These are phyloP conservation scores for Ophiocordyceps robertsii DNA, from an alignment of 2,329 filamentous ascomycete species.

Conservation along the genomic window DNA sequence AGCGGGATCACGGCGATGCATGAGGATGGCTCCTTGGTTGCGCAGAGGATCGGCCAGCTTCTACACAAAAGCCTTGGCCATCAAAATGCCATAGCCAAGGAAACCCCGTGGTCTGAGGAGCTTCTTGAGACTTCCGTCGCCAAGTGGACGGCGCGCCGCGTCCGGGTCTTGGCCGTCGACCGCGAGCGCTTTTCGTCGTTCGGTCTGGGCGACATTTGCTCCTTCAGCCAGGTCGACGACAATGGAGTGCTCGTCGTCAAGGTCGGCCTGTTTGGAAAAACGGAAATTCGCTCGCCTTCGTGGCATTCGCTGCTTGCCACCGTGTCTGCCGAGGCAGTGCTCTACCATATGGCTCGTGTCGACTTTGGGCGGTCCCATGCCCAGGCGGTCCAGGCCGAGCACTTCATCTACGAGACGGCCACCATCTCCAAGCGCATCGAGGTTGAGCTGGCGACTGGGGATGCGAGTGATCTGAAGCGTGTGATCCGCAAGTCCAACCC, in stretches of 20 bases:
- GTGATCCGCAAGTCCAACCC: constrained; percentile 15
- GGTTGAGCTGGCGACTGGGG: constrained; percentile 17
- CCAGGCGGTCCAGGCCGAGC: constrained; percentile 18
- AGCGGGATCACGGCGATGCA: constrained; percentile 2
- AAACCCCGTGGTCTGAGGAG: constrained; percentile 5
- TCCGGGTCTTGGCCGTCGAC: constrained; percentile 10
- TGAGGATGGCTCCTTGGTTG: constrained; percentile 5
- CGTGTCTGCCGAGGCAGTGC: constrained; percentile 15
- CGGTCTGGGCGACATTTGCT: constrained; percentile 11
- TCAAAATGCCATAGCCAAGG: constrained; percentile 6
- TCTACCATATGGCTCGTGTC: constrained; percentile 19
- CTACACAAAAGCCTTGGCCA: constrained; percentile 7
- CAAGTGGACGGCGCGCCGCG: constrained; percentile 11
- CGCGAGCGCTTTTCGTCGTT: constrained; percentile 12
- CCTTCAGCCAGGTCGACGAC: constrained; percentile 10
- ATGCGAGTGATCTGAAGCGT: constrained; percentile 9
- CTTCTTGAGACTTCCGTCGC: constrained; percentile 9
- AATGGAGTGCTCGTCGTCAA: constrained; percentile 11
- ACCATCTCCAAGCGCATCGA: constrained; percentile 16
- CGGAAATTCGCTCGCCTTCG: constrained; percentile 10
- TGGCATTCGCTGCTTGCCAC: constrained; percentile 13
- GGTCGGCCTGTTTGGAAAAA: constrained; percentile 12
- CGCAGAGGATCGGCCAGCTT: constrained; percentile 9
- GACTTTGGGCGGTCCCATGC: constrained; percentile 12
- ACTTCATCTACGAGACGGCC: constrained; percentile 14